These are phyloP conservation scores for Singerocomus rubriflavus DNA, from an alignment of 1,284 basidiomycete genomes.

Conservation along the genomic window DNA sequence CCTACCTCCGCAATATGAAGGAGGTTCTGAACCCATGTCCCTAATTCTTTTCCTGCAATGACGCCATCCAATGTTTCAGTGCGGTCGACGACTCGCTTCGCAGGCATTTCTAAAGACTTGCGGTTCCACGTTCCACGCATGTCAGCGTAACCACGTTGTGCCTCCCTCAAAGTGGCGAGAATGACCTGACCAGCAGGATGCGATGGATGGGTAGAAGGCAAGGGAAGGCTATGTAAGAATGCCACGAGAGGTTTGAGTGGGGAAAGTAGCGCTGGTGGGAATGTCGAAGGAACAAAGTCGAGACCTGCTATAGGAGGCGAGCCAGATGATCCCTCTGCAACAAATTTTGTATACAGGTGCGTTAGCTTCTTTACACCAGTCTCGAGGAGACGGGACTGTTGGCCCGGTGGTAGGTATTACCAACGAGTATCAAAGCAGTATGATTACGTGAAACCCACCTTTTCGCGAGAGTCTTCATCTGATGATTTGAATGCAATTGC, in stretches of 20 bases:
- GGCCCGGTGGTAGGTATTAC: too few relatives aligned
- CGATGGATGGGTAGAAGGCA: slow-evolving; percentile 73
- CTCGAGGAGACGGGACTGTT: slow-evolving; percentile 69
- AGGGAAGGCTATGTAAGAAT: slow-evolving; percentile 66
- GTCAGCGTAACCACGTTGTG: slow-evolving; percentile 76
- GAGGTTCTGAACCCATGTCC: slow-evolving; percentile 61
- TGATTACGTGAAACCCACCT: slow-evolving; percentile 35
- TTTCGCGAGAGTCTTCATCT: slow-evolving; percentile 56
- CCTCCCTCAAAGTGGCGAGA: slow-evolving; percentile 61
- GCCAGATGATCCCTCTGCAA: slow-evolving; percentile 77
- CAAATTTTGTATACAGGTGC: slow-evolving; percentile 74
- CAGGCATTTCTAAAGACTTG: slow-evolving; percentile 68
- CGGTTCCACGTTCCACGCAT: slow-evolving; percentile 76
- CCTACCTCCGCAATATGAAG: slow-evolving; percentile 61
- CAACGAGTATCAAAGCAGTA: neutral
- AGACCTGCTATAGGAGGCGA: slow-evolving; percentile 55
- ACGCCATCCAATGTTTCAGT: slow-evolving; percentile 64
- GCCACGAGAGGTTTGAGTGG: slow-evolving; percentile 59
- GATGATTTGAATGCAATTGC: slow-evolving; percentile 72
- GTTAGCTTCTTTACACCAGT: slow-evolving; percentile 77
- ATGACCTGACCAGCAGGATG: slow-evolving; percentile 70
- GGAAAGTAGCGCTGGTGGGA: slow-evolving; percentile 52
- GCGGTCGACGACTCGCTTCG: slow-evolving; percentile 62
- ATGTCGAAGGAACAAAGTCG: slow-evolving; percentile 50
- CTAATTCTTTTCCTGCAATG: slow-evolving; percentile 62